Evolutionary conservation across 2,329 filamentous ascomycete species (phyloP), one percentile per base, ranked within the genome.

Genomic region (Curvularia eragrostidis): DNA sequence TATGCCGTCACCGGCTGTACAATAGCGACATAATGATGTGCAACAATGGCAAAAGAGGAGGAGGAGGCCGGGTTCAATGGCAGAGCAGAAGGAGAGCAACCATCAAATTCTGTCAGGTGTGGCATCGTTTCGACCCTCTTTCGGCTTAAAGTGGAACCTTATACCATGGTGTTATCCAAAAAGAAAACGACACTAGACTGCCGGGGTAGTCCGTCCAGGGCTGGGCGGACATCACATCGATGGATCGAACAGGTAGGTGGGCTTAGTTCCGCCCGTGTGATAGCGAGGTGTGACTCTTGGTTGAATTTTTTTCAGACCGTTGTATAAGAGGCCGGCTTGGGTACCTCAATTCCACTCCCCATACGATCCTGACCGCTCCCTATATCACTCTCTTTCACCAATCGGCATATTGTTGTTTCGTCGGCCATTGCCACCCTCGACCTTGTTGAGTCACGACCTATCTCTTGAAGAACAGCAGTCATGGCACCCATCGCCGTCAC

Each of bases 401-500:
- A 39, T 47, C 19, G 24, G 23, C 21, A 13, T 44, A 21, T 21
- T n/a, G 41, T n/a, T 23, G 13, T 28, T 21, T 18, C 4, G 2
- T 42, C 3, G 30, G 21, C 36, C 32, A 32, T 36, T 39, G 13
- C 21, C 39, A 38, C 39, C 39, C 38, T 23, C 23, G 10, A 43
- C 9, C 13, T 43, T 28, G 36, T 43, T 26, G 13, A 43, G 21
- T 26, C 41, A 26, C 21, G 24, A 43, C 19, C 39, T 24, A 28
- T 36, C 39, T 23, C 13, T 24, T 5, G n/a, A 49, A 18, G 21
- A 23, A n/a, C 28, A 46, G n/a, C 48, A 56, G 39, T 24, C 15
- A 75, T 76, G 73, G 52, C 72, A 51, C 71, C 72, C 47, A 73
- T 72, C 38, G 72, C 72, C 18, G 49, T 75, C 42, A 73, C 73